phyloP scores from a whole-genome alignment of 805 yeast genomes.

The Sungouiella thailandica region DNA sequence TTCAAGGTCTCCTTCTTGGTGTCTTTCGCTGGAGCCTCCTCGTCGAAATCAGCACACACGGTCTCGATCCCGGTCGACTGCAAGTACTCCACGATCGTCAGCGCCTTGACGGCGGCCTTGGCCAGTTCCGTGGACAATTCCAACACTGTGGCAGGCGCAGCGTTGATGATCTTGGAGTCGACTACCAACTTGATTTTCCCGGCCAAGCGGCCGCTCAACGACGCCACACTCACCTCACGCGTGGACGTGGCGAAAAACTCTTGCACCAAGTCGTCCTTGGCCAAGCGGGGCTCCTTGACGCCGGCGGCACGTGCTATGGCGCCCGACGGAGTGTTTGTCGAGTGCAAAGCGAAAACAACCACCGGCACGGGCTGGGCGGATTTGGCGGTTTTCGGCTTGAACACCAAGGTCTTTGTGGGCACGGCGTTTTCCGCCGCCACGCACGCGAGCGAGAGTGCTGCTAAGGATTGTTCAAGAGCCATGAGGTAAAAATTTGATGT shows the following conservation, averaged over 20 bases:
- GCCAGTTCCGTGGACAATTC: slow-evolving; percentile 49
- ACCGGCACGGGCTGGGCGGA: slow-evolving; percentile 74
- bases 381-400: slow-evolving; percentile 89
- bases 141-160: slow-evolving; percentile 34
- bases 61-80: slow-evolving; percentile 47
- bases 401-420: slow-evolving; percentile 70
- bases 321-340: slow-evolving; percentile 65
- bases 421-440: slow-evolving; percentile 47
- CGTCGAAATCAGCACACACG: slow-evolving; percentile 49
- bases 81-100: slow-evolving; percentile 43
- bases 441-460: slow-evolving; percentile 58
- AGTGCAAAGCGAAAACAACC: slow-evolving; percentile 67
- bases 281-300: slow-evolving; percentile 83
- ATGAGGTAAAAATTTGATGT: slow-evolving; percentile 23
- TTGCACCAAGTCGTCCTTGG: slow-evolving; percentile 72
- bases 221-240: slow-evolving; percentile 59
- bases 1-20: slow-evolving; percentile 25
- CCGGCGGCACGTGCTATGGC: slow-evolving; percentile 61
- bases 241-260: slow-evolving; percentile 56
- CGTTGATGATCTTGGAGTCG: slow-evolving; percentile 45
- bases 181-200: slow-evolving; percentile 57
- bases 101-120: slow-evolving; percentile 47
- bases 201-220: slow-evolving; percentile 38
- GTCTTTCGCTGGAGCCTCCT: slow-evolving; percentile 24
- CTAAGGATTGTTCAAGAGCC: slow-evolving; percentile 67